Percentiles rank a stretch among this genome's conserved stretches.
Conservation (phyloP, 139 green algal species). For the Tetraselmis striata region DNA sequence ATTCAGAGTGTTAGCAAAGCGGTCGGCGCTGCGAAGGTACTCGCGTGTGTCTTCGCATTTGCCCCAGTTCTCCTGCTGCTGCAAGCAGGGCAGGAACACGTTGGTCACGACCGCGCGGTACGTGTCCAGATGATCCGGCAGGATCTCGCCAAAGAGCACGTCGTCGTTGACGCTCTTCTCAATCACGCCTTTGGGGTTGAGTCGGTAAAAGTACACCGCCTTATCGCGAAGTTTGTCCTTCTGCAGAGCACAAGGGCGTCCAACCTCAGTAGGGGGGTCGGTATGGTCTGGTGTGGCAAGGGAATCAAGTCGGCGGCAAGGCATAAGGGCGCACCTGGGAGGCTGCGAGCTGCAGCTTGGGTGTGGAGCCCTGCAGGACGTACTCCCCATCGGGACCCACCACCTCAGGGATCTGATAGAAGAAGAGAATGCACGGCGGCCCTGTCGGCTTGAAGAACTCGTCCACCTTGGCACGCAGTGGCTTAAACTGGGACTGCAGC, state of each 20-base stretch:
- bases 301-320: too few species aligned
- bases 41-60: constrained; percentile 48
- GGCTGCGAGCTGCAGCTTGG: neutral
- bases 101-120: constrained; percentile 65
- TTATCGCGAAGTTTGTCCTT: constrained; percentile 49
- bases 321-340: neutral
- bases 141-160: constrained; percentile 36
- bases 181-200: constrained; percentile 57
- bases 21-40: constrained; percentile 33
- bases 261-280: too few species aligned
- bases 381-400: neutral
- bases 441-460: constrained; percentile 9
- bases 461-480: neutral
- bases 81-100: constrained; percentile 74
- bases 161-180: constrained; percentile 62
- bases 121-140: constrained; percentile 48
- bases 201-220: constrained; percentile 58
- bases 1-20: constrained; percentile 54
- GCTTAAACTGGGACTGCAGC: neutral
- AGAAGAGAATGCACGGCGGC: constrained; percentile 1
- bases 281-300: too few species aligned
- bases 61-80: constrained; percentile 56
- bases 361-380: neutral
- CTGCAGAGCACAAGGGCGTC: constrained; percentile 21
- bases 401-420: constrained; percentile 6